A percentile compares a stretch with the other conserved stretches of the same genome.
phyloP scores from a whole-genome alignment of 2,329 filamentous ascomycete genomes.

The Cladosporium velox region DNA sequence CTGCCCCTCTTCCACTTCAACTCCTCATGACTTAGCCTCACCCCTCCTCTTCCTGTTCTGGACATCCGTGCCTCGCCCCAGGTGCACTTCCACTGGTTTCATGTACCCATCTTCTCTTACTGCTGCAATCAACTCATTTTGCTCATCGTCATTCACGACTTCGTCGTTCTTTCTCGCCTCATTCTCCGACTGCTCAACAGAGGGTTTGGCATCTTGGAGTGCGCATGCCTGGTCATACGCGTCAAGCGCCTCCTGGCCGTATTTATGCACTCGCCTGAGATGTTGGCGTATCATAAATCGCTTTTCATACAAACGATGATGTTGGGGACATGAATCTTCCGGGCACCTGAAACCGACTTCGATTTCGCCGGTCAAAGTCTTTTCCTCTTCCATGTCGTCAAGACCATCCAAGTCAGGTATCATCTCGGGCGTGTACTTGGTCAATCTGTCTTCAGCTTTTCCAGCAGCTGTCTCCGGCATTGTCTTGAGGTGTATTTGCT shows the following conservation, averaged over 20 bases:
- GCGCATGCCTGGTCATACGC: conserved; percentile 5
- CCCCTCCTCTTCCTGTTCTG: conserved; percentile 31
- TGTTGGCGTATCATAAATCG: conserved; percentile 38
- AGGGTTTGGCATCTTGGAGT: conserved; percentile 13
- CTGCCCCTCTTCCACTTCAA: not conserved
- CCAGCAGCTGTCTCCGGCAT: conserved; percentile 28
- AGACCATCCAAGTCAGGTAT: conserved; percentile 32
- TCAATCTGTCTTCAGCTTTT: conserved; percentile 29
- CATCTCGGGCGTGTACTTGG: conserved; percentile 40
- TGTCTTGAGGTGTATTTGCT: conserved; percentile 64
- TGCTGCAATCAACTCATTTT: not conserved
- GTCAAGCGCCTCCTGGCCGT: conserved; percentile 21
- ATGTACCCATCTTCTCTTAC: conserved; percentile 30
- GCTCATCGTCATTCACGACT: not conserved
- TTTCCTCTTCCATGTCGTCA: not conserved
- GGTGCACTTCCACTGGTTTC: conserved; percentile 43
- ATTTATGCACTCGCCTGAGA: conserved; percentile 34
- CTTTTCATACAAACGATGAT: conserved; percentile 30
- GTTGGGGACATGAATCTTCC: conserved; percentile 30
- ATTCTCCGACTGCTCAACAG: not conserved
- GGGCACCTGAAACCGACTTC: conserved; percentile 29
- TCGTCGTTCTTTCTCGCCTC: not conserved
- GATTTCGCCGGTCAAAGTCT: not conserved
- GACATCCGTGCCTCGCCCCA: conserved; percentile 31
- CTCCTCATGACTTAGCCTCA: conserved; percentile 30